Conservation (phyloP, 2,329 filamentous ascomycete genomes). For the Amauroascus verrucosus region DNA sequence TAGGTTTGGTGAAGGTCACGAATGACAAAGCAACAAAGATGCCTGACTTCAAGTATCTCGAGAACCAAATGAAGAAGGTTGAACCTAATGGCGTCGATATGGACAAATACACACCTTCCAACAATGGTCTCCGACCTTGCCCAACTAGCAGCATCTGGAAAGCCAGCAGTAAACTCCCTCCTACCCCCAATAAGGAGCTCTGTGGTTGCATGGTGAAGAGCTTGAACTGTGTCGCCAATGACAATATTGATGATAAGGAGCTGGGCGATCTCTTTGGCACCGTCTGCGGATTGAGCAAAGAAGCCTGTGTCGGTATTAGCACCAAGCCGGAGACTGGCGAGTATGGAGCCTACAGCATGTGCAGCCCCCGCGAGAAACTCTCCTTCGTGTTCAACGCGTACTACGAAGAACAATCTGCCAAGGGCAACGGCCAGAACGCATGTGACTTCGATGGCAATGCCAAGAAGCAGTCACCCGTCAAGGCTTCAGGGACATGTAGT, state of each 20-base stretch:
- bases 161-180: conserved; percentile 64
- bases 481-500: conserved; percentile 30
- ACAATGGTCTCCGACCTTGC: conserved; percentile 59
- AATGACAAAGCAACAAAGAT: conserved; percentile 54
- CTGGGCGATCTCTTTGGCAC: conserved; percentile 57
- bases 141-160: conserved; percentile 56
- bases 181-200: conserved; percentile 64
- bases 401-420: conserved; percentile 31
- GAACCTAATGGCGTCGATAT: conserved; percentile 57
- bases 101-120: conserved; percentile 60
- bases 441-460: conserved; percentile 38
- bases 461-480: conserved; percentile 26
- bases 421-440: conserved; percentile 27
- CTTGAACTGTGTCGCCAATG: conserved; percentile 58
- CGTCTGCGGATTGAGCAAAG: conserved; percentile 32
- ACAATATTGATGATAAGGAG: conserved; percentile 46
- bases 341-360: conserved; percentile 42
- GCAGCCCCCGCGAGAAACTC: conserved; percentile 33
- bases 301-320: conserved; percentile 32
- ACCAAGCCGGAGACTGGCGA: conserved; percentile 32
- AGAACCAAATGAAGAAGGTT: conserved; percentile 57
- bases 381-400: conserved; percentile 38
- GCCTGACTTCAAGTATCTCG: conserved; percentile 64
- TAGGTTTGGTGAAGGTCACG: conserved; percentile 49
- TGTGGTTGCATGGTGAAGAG: conserved; percentile 78